Percentiles rank a stretch among this genome's conserved stretches.
These are phyloP conservation scores for Euphorbia corollata DNA, from an alignment of 441 rosid species.

Conservation along the genomic window DNA sequence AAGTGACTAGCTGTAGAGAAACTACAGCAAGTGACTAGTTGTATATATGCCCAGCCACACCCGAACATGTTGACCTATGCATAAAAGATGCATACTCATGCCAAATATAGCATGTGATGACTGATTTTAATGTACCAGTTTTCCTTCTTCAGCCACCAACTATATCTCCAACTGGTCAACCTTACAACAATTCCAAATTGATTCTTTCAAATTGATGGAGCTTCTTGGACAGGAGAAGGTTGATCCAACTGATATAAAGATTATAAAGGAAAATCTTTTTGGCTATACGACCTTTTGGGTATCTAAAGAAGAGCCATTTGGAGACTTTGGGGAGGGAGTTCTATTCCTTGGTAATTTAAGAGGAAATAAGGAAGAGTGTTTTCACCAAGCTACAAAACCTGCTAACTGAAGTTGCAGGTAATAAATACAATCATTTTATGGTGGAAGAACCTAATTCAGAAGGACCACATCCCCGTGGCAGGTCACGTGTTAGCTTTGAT, in stretches of 20 bases:
- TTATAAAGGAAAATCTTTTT: conserved; percentile 71
- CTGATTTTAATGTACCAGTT: conserved; percentile 19
- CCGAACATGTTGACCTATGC: no score
- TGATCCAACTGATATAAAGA: conserved; percentile 79
- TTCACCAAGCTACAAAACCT: conserved; percentile 67
- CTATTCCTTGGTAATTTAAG: conserved; percentile 90
- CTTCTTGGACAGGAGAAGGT: conserved; percentile 97
- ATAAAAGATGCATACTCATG: no score
- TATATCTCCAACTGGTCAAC: conserved; percentile 55
- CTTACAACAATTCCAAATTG: conserved; percentile 68
- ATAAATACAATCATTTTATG: conserved; percentile 85
- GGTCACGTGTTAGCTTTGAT: conserved; percentile 93
- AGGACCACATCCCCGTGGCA: conserved; percentile 88
- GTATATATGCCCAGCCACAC: no score
- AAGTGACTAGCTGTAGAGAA: no score
- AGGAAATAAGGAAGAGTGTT: conserved; percentile 71
- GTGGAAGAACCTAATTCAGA: conserved; percentile 94
- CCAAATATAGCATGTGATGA: neutral
- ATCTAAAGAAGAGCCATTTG: conserved; percentile 94
- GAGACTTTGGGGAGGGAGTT: conserved; percentile 85
- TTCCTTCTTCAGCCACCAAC: conserved; percentile 47
- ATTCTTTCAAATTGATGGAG: conserved; percentile 88
- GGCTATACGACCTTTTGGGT: conserved; percentile 99
- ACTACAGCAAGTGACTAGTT: no score
- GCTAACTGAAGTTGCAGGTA: conserved; percentile 55